phyloP scores from a whole-genome alignment of 306 rosid species.

The Sechiopsis laciniata region DNA sequence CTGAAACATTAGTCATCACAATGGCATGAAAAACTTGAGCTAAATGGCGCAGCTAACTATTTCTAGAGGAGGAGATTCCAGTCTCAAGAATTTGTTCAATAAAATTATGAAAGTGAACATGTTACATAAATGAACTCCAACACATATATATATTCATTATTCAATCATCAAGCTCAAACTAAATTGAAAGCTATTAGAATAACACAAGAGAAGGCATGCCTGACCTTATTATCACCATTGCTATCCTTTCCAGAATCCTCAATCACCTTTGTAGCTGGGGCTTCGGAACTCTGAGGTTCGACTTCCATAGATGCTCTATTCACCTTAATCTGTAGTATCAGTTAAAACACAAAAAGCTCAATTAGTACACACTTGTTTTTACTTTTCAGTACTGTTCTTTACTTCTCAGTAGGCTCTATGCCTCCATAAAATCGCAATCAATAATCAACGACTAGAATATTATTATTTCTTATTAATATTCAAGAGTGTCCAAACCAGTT shows the following conservation, averaged over 20 bases:
- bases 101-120: neutral
- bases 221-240: constrained; percentile 56
- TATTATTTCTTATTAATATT: neutral
- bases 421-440: too few species aligned
- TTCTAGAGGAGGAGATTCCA: too few species aligned
- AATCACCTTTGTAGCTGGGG: constrained; percentile 40
- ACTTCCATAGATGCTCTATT: constrained; percentile 54
- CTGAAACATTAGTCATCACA: too few species aligned
- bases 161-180: neutral
- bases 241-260: constrained; percentile 38
- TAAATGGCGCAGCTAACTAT: too few species aligned
- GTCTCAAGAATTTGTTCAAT: neutral
- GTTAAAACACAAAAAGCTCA: neutral
- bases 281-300: constrained; percentile 42
- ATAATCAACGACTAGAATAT: too few species aligned
- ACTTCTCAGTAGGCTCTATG: neutral
- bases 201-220: neutral
- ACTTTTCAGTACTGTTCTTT: neutral
- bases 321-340: constrained; percentile 24
- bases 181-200: neutral
- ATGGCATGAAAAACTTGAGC: too few species aligned
- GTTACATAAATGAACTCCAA: neutral
- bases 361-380: neutral
- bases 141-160: neutral
- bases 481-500: too few species aligned